phyloP scores from a whole-genome alignment of 495 filamentous ascomycete genomes.

The Lepraria neglecta region DNA sequence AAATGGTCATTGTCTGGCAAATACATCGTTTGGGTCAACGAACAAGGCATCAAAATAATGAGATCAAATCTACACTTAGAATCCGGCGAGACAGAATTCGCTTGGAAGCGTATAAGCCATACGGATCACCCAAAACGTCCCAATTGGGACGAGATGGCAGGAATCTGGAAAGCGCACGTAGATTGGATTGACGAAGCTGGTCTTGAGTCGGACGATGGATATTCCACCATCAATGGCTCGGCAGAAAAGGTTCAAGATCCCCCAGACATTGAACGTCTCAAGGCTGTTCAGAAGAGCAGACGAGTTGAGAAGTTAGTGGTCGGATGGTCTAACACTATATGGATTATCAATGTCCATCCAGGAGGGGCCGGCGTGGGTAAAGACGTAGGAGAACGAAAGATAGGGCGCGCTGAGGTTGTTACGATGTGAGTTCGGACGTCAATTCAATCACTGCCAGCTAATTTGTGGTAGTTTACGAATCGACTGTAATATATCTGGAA shows the following conservation, averaged over 20 bases:
- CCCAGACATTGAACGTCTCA: conserved; percentile 25
- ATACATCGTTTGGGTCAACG: conserved; percentile 91
- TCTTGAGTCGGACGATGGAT: conserved; percentile 56
- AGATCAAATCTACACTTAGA: conserved; percentile 78
- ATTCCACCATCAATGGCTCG: conserved; percentile 32
- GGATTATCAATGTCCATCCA: conserved; percentile 87
- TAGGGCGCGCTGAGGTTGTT: conserved; percentile 78
- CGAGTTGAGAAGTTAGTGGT: conserved; percentile 73
- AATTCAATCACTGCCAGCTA: neutral
- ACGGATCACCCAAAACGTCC: conserved; percentile 73
- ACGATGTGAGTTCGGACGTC: conserved; percentile 64
- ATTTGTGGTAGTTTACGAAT: conserved; percentile 63
- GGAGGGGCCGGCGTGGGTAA: conserved; percentile 62
- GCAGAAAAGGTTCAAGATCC: conserved; percentile 36
- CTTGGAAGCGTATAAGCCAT: conserved; percentile 95
- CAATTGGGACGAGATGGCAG: conserved; percentile 89
- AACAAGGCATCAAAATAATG: conserved; percentile 97
- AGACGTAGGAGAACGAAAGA: conserved; percentile 60
- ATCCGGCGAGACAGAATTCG: conserved; percentile 64
- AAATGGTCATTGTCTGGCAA: conserved; percentile 88
- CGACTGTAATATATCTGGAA: conserved; percentile 94
- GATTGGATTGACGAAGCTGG: conserved; percentile 87
- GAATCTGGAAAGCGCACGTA: conserved; percentile 82
- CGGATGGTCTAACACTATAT: conserved; percentile 92
- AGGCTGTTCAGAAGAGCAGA: conserved; percentile 29